Percentiles rank a stretch among this genome's conserved stretches.
Conservation (phyloP, 164 flowering plant species). For the Umbellularia californica region DNA sequence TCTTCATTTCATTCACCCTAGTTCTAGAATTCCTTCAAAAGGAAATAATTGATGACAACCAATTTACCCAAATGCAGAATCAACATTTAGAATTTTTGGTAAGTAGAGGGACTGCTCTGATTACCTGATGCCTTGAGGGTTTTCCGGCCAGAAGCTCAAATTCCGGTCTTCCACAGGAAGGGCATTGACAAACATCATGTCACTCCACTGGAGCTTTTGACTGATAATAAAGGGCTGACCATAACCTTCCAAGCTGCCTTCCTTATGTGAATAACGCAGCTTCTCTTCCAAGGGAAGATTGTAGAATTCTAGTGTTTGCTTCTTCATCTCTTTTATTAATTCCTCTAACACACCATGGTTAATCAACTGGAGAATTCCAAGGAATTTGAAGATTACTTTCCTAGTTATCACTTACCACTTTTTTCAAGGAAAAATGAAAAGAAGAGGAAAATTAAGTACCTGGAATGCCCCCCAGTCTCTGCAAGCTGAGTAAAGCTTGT, state of each 20-base stretch:
- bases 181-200: conserved; percentile 1
- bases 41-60: background rate
- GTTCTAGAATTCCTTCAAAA: background rate
- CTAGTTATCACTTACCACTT: background rate
- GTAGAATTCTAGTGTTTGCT: conserved; percentile 3
- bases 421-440: background rate
- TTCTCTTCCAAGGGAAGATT: conserved; percentile 8
- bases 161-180: conserved; percentile 5
- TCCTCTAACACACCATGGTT: conserved; percentile 7
- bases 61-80: background rate
- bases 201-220: conserved; percentile 13
- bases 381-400: background rate
- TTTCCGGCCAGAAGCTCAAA: conserved; percentile 3
- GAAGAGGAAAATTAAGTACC: background rate
- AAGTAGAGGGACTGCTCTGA: background rate
- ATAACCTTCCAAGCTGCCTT: conserved; percentile 10
- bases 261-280: background rate
- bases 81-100: too few species aligned
- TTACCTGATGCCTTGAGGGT: conserved; percentile 10
- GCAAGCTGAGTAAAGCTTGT: conserved; percentile 9
- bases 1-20: too few species aligned
- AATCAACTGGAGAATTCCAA: conserved; percentile 1
- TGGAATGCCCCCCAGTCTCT: conserved; percentile 3
- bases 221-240: conserved; percentile 11
- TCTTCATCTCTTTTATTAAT: background rate